Percentiles rank a stretch among this genome's conserved stretches.
Evolutionary conservation across 2,329 filamentous ascomycete species (phyloP).

Genomic region (Tothia fuscella): DNA sequence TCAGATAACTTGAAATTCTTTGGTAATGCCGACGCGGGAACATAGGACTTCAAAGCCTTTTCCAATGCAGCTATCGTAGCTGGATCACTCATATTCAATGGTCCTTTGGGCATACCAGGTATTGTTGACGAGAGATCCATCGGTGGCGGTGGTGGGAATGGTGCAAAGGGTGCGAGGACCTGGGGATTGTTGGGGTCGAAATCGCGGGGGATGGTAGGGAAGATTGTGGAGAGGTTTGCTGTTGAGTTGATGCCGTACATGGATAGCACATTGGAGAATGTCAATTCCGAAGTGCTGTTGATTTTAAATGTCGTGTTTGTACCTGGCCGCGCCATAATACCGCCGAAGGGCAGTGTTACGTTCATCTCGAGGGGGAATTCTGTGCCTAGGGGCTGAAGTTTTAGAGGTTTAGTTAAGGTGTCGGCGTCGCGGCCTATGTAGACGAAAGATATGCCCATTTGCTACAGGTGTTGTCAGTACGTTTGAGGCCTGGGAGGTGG

Average conservation of each 20-base stretch:
- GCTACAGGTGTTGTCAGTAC: background rate
- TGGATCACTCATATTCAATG: too few relatives aligned
- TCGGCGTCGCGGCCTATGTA: slow-evolving; percentile 4
- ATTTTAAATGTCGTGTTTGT: too few relatives aligned
- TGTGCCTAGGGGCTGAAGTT: background rate
- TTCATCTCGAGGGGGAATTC: background rate
- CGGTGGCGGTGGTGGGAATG: too few relatives aligned
- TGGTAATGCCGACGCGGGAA: too few relatives aligned
- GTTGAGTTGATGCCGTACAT: too few relatives aligned
- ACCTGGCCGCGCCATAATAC: background rate
- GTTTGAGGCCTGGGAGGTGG: background rate
- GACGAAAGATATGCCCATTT: slow-evolving; percentile 9
- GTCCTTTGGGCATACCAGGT: too few relatives aligned
- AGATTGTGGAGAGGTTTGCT: background rate
- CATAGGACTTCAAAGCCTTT: too few relatives aligned
- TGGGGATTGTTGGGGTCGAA: background rate
- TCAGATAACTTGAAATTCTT: slow-evolving; percentile 6
- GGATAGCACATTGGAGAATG: too few relatives aligned
- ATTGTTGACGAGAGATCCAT: too few relatives aligned
- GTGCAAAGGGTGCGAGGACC: background rate
- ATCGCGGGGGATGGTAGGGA: background rate
- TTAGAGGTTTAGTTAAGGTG: background rate
- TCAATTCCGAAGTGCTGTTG: too few relatives aligned
- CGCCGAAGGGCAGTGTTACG: background rate
- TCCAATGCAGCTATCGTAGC: too few relatives aligned